Evolutionary conservation across 768 basidiomycete species (phyloP).

Genomic region (Baorangia bicolor): DNA sequence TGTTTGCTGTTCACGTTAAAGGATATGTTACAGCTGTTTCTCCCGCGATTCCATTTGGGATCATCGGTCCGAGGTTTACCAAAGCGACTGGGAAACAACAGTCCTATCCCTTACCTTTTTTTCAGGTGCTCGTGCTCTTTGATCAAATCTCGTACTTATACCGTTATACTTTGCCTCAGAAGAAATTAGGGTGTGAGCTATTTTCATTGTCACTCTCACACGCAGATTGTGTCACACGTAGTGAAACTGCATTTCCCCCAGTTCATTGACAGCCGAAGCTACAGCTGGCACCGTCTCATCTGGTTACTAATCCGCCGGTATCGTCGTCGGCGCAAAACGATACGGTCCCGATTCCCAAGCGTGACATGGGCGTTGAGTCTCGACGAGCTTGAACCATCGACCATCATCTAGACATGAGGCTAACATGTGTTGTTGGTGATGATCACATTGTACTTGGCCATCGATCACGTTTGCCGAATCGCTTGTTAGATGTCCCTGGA

Average conservation of each 20-base stretch:
- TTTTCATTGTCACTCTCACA: background rate
- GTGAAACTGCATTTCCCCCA: background rate
- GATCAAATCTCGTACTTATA: background rate
- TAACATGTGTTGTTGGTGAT: background rate
- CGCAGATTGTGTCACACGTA: background rate
- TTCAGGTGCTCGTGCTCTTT: background rate
- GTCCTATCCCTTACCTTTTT: background rate
- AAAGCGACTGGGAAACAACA: conserved; percentile 1
- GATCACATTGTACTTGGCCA: background rate
- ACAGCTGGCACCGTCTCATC: background rate
- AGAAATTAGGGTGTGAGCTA: background rate
- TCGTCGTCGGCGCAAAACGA: background rate
- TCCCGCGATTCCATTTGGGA: conserved; percentile 6
- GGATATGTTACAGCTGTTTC: background rate
- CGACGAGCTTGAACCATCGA: background rate
- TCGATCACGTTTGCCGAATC: background rate
- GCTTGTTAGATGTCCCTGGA: background rate
- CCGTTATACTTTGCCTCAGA: background rate
- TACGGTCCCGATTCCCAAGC: too few species aligned
- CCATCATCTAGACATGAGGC: background rate
- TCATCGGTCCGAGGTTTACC: background rate
- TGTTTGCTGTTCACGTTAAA: background rate
- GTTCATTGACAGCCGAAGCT: background rate
- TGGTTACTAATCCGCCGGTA: background rate
- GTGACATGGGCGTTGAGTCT: background rate